Evolutionary conservation across 352 stramenopile genomes (phyloP).

Genomic region (Hyaloperonospora arabidopsidis): DNA sequence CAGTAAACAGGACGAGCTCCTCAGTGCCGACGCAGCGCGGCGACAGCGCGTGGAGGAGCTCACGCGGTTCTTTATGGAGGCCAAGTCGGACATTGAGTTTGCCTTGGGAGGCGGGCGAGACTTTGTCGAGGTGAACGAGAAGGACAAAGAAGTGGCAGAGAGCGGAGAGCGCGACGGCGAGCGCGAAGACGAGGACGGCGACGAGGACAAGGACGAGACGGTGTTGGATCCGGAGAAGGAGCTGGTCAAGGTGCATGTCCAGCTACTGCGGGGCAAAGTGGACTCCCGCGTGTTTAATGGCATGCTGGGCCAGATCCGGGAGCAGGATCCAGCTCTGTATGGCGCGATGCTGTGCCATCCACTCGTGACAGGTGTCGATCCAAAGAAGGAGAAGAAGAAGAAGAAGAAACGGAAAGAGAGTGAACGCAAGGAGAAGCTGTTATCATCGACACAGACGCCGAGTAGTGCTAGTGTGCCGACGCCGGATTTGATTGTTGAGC

Average conservation of each 20-base stretch:
- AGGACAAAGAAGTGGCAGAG: conserved; percentile 58
- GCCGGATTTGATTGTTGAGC: conserved; percentile 56
- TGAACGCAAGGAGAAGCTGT: conserved; percentile 63
- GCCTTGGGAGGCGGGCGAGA: conserved; percentile 60
- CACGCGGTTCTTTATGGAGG: conserved; percentile 86
- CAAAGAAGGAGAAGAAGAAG: conserved; percentile 75
- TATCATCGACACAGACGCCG: conserved; percentile 30
- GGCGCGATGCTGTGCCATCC: conserved; percentile 79
- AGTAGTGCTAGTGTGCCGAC: conserved; percentile 50
- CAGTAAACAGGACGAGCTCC: conserved; percentile 53
- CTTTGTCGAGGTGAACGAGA: conserved; percentile 61
- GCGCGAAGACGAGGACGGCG: conserved; percentile 44
- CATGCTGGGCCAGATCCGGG: conserved; percentile 71
- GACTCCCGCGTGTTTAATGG: conserved; percentile 71
- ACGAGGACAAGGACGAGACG: conserved; percentile 40
- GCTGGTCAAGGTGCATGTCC: conserved; percentile 40
- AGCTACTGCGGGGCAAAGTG: conserved; percentile 57
- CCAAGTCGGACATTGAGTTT: conserved; percentile 87
- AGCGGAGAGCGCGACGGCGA: conserved; percentile 66
- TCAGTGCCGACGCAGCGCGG: conserved; percentile 67
- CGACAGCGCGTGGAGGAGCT: conserved; percentile 81
- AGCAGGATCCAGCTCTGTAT: conserved; percentile 74
- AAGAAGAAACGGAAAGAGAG: conserved; percentile 82
- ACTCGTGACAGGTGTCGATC: conserved; percentile 67
- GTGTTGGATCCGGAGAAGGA: conserved; percentile 38